Evolutionary conservation across 2,329 filamentous ascomycete species (phyloP).

Genomic region (Aspergillus fumigatiaffinis): DNA sequence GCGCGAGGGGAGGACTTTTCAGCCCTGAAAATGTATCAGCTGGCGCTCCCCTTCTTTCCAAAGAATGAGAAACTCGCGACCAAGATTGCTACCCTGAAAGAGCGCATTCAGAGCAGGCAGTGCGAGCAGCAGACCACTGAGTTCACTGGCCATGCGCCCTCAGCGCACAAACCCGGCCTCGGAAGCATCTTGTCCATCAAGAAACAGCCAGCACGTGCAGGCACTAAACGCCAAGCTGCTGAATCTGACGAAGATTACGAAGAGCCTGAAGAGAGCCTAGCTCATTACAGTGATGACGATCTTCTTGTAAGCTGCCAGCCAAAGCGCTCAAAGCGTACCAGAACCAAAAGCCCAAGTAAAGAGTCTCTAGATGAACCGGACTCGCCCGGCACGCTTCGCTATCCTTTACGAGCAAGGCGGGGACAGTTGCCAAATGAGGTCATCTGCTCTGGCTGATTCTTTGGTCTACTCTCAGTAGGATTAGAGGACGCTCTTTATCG

Average conservation of each 20-base stretch:
- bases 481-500: not conserved
- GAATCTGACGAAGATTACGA: constrained; percentile 32
- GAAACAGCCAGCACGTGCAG: constrained; percentile 21
- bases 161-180: constrained; percentile 19
- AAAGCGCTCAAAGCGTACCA: constrained; percentile 28
- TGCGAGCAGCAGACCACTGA: constrained; percentile 14
- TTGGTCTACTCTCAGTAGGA: not conserved
- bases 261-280: constrained; percentile 16
- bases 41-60: constrained; percentile 80
- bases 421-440: constrained; percentile 23
- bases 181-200: constrained; percentile 34
- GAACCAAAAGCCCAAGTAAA: constrained; percentile 16
- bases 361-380: constrained; percentile 15
- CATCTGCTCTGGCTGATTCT: constrained; percentile 28
- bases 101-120: constrained; percentile 41
- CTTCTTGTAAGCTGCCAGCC: constrained; percentile 16
- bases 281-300: constrained; percentile 30
- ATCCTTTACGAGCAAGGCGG: not conserved
- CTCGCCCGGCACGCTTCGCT: constrained; percentile 41
- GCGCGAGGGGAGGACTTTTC: constrained; percentile 73
- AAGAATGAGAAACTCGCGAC: constrained; percentile 69
- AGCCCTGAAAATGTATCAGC: constrained; percentile 80
- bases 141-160: constrained; percentile 12
- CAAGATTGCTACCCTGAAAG: constrained; percentile 54
- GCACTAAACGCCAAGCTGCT: constrained; percentile 27